A percentile compares a stretch with the other conserved stretches of the same genome.
Conservation (phyloP, 495 filamentous ascomycete species). For the Trichoderma asperelloides region DNA sequence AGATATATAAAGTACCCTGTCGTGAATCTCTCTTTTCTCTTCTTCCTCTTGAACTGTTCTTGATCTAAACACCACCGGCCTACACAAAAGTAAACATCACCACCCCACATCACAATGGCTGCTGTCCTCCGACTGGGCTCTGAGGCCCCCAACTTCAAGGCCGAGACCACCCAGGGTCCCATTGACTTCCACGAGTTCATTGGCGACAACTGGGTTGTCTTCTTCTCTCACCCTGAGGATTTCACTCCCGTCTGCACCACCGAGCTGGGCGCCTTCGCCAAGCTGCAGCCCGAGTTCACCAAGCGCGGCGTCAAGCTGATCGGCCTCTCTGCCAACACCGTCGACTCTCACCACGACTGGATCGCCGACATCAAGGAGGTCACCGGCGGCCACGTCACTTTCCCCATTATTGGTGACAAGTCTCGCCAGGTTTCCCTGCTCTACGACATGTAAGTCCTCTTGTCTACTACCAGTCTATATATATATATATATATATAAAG, state of each 20-base stretch:
- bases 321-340: conserved; percentile 78
- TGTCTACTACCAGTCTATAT: too few relatives aligned
- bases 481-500: not conserved
- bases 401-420: conserved; percentile 98
- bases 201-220: conserved; percentile 85
- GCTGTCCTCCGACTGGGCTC: conserved; percentile 70
- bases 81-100: not conserved
- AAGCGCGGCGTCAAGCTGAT: conserved; percentile 93
- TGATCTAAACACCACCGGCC: not conserved
- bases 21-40: not conserved
- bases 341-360: conserved; percentile 61
- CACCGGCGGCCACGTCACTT: conserved; percentile 65
- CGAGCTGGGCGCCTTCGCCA: conserved; percentile 92
- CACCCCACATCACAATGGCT: not conserved
- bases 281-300: conserved; percentile 93
- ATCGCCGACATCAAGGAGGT: conserved; percentile 97
- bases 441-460: conserved; percentile 91
- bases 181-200: conserved; percentile 98
- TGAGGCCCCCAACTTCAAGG: conserved; percentile 86
- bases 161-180: conserved; percentile 79
- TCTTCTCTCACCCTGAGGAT: conserved; percentile 97
- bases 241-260: conserved; percentile 96
- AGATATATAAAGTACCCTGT: not conserved
- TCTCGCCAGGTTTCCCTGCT: conserved; percentile 80
- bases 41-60: not conserved